Percentiles rank a stretch among this genome's conserved stretches.
Evolutionary conservation across 495 filamentous ascomycete species (phyloP).

Genomic region (Penicillium canescens): DNA sequence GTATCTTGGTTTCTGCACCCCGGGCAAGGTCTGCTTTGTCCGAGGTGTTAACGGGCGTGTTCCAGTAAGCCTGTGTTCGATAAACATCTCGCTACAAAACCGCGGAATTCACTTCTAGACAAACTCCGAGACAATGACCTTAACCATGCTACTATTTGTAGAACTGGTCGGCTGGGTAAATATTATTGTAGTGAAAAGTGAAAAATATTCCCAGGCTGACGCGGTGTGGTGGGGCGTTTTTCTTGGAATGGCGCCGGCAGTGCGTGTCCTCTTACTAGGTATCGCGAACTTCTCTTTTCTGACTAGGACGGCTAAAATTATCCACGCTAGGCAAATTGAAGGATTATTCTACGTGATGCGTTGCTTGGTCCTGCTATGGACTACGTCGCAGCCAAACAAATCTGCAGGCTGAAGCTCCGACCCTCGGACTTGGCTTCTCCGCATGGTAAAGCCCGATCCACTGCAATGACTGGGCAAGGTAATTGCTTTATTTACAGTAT

Average conservation of each 20-base stretch:
- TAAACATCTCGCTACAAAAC: no score
- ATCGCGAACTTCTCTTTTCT: not conserved
- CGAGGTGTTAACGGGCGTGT: not conserved
- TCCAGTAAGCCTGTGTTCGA: no score
- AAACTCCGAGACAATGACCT: not conserved
- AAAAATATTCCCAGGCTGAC: conserved; percentile 15
- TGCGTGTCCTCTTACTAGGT: conserved; percentile 11
- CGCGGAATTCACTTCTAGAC: not conserved
- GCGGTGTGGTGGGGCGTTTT: conserved; percentile 23
- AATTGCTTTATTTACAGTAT: not conserved
- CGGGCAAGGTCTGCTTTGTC: conserved; percentile 17
- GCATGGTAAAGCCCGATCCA: not conserved
- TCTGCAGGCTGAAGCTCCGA: not conserved
- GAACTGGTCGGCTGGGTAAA: conserved; percentile 1
- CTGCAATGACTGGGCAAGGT: not conserved
- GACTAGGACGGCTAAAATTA: conserved; percentile 2
- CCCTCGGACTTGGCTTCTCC: conserved; percentile 8
- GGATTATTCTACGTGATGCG: not conserved
- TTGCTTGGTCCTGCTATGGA: not conserved
- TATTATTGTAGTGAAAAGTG: not conserved
- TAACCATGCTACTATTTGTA: no score
- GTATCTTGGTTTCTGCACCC: conserved; percentile 14
- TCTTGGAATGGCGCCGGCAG: conserved; percentile 20
- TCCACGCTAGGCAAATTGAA: not conserved
- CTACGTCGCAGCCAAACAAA: not conserved